Conservation (phyloP, 495 filamentous ascomycete species). For the Trichoderma parareesei region DNA sequence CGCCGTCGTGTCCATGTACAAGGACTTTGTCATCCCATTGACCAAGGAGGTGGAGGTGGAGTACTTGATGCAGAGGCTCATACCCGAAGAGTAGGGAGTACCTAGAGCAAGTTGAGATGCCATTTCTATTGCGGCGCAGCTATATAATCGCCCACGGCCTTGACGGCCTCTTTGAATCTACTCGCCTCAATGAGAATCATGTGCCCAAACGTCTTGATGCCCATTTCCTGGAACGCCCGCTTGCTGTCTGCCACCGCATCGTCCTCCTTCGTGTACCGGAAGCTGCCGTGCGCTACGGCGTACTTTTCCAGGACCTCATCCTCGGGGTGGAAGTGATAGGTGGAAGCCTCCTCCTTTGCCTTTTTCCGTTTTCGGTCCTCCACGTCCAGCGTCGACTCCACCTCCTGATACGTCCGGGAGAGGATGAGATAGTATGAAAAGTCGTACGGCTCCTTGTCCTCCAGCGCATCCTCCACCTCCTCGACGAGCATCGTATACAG, state of each 20-base stretch:
- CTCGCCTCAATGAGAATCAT: constrained; percentile 68
- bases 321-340: constrained; percentile 93
- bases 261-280: constrained; percentile 70
- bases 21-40: constrained; percentile 89
- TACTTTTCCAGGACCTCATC: constrained; percentile 81
- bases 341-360: constrained; percentile 48
- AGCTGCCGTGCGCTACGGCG: constrained; percentile 55
- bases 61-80: constrained; percentile 87
- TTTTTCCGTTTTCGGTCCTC: constrained; percentile 61
- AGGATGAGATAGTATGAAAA: constrained; percentile 90
- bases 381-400: constrained; percentile 69
- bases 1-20: constrained; percentile 90
- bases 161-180: constrained; percentile 59
- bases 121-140: constrained; percentile 11
- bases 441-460: constrained; percentile 85
- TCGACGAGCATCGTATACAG: constrained; percentile 95
- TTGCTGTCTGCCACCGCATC: constrained; percentile 82
- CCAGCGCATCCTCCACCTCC: constrained; percentile 81
- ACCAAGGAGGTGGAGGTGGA: constrained; percentile 98
- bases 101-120: not conserved
- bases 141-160: constrained; percentile 55
- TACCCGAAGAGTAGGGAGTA: constrained; percentile 12
- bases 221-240: constrained; percentile 87
- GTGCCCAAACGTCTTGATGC: constrained; percentile 73
- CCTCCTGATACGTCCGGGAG: constrained; percentile 83